Evolutionary conservation across 2,329 filamentous ascomycete genomes (phyloP).

Genomic region (Beauveria sp.): DNA sequence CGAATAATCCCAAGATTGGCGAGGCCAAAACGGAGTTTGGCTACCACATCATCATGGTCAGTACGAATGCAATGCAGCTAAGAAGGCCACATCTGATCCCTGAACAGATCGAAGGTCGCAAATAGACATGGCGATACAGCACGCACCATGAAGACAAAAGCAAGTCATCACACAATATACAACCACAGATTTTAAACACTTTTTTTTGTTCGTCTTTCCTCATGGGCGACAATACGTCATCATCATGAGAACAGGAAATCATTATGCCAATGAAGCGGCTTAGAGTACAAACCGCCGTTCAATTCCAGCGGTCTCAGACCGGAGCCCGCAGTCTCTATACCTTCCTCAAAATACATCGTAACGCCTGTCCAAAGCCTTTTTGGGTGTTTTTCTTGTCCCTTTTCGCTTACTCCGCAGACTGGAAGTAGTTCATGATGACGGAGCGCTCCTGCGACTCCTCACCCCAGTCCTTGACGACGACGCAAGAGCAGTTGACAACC

Average conservation of each 20-base stretch:
- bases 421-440: slow-evolving; percentile 99
- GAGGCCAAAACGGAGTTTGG: slow-evolving; percentile 70
- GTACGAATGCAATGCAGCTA: slow-evolving; percentile 10
- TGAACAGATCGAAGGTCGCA: slow-evolving; percentile 29
- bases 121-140: slow-evolving; percentile 20
- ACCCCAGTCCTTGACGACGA: slow-evolving; percentile 99
- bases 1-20: slow-evolving; percentile 54
- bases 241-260: slow-evolving; percentile 24
- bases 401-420: slow-evolving; percentile 64
- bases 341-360: slow-evolving; percentile 25
- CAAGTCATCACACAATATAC: slow-evolving; percentile 3
- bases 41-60: slow-evolving; percentile 75
- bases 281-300: slow-evolving; percentile 37
- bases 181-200: slow-evolving; percentile 19
- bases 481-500: slow-evolving; percentile 99
- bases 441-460: slow-evolving; percentile 99
- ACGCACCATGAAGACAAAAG: not conserved
- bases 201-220: slow-evolving; percentile 32
- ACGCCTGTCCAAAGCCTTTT: slow-evolving; percentile 18
- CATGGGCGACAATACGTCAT: slow-evolving; percentile 28
- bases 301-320: slow-evolving; percentile 24
- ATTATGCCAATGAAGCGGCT: slow-evolving; percentile 40
- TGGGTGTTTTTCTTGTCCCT: not conserved
- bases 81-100: not conserved
- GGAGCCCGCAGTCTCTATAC: slow-evolving; percentile 30